Evolutionary conservation across 2,329 filamentous ascomycete species (phyloP).

Genomic region (Ophiostoma pallidulum): DNA sequence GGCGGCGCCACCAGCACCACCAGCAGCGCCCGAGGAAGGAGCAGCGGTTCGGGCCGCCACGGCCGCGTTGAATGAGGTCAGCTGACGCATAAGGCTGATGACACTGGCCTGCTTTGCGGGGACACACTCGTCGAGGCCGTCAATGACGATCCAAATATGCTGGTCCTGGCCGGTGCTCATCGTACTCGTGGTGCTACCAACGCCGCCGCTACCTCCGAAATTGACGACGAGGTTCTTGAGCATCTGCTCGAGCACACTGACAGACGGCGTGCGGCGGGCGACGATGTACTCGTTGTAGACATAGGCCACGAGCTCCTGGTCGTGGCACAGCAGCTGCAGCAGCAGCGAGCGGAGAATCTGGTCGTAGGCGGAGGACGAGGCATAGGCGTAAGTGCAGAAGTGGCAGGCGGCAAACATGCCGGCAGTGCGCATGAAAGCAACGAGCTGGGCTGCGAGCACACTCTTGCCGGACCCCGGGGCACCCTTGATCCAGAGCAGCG

Average conservation of each 20-base stretch:
- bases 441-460: conserved; percentile 23
- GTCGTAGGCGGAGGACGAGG: conserved; percentile 25
- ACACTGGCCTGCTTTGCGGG: conserved; percentile 12
- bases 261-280: conserved; percentile 15
- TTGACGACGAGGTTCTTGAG: conserved; percentile 11
- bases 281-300: conserved; percentile 20
- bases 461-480: conserved; percentile 29
- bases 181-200: too few species aligned
- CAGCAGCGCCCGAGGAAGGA: neutral
- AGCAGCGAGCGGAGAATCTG: conserved; percentile 25
- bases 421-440: conserved; percentile 20
- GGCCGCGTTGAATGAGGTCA: too few species aligned
- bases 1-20: too few species aligned
- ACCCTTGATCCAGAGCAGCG: conserved; percentile 27
- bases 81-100: conserved; percentile 15
- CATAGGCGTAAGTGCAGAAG: conserved; percentile 26
- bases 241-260: conserved; percentile 19
- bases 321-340: conserved; percentile 21
- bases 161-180: conserved; percentile 2
- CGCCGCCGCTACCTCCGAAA: too few species aligned
- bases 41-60: conserved; percentile 2
- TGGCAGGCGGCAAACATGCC: conserved; percentile 22
- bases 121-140: conserved; percentile 22
- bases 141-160: conserved; percentile 22
- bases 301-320: conserved; percentile 20